Percentiles rank a stretch among this genome's conserved stretches.
These are phyloP conservation scores for Aristolochia californica DNA, from an alignment of 164 flowering plant species.

Conservation along the genomic window DNA sequence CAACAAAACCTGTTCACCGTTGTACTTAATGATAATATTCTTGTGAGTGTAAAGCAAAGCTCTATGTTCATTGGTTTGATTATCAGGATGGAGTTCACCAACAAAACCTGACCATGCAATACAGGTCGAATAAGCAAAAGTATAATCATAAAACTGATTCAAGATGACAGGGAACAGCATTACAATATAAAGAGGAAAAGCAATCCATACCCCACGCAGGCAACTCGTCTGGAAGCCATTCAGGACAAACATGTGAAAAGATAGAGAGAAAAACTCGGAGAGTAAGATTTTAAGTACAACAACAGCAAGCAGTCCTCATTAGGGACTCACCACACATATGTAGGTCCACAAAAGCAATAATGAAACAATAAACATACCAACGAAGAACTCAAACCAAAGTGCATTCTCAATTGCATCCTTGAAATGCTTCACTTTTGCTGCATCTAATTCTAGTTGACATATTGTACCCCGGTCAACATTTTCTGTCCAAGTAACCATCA, in stretches of 20 bases:
- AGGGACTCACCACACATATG: too few relatives aligned
- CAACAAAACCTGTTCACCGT: conserved; percentile 74
- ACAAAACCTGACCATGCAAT: conserved; percentile 52
- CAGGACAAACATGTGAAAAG: conserved; percentile 9
- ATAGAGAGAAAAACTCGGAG: conserved; percentile 2
- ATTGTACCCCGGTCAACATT: conserved; percentile 60
- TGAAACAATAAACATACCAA: conserved; percentile 47
- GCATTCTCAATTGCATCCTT: conserved; percentile 88
- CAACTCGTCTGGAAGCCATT: conserved; percentile 65
- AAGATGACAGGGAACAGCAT: not conserved
- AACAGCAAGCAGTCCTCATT: not conserved
- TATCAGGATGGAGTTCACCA: conserved; percentile 78
- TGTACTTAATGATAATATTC: conserved; percentile 53
- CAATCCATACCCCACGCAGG: conserved; percentile 85
- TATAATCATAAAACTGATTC: not conserved
- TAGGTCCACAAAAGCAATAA: too few relatives aligned
- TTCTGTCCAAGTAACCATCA: conserved; percentile 30
- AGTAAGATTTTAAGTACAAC: not conserved
- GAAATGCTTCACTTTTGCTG: conserved; percentile 70
- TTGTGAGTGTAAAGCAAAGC: conserved; percentile 77
- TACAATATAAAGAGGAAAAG: not conserved
- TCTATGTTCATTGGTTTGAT: conserved; percentile 55
- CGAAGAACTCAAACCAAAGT: conserved; percentile 96
- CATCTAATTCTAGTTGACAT: conserved; percentile 71
- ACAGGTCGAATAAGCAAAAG: not conserved